Conservation (phyloP, 345 rosid species). For the Atalantia buxifolia region DNA sequence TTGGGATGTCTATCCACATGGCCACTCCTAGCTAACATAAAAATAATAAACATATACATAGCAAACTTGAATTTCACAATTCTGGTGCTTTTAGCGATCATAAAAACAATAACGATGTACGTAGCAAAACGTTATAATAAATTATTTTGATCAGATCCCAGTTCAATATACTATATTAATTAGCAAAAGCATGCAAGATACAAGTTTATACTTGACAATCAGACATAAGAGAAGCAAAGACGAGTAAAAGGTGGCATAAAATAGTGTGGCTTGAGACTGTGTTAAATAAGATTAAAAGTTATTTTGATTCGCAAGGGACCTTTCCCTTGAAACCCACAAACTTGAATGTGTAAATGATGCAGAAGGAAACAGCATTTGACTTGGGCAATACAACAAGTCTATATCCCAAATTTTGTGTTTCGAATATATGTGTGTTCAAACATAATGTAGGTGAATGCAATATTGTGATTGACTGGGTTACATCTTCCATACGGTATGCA, state of each 20-base stretch:
- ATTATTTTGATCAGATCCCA: not conserved
- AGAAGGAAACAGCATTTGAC: not conserved
- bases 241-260: not conserved
- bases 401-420: not conserved
- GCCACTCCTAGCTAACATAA: too few species aligned
- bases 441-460: not conserved
- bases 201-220: not conserved
- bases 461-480: not conserved
- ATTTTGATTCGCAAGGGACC: not conserved
- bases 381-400: not conserved
- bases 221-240: not conserved
- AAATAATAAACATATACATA: too few species aligned
- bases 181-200: not conserved
- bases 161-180: not conserved
- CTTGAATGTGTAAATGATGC: not conserved
- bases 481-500: not conserved
- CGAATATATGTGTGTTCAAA: not conserved
- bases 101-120: not conserved
- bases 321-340: not conserved
- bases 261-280: not conserved
- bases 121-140: not conserved
- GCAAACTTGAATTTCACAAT: not conserved
- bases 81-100: not conserved
- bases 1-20: too few species aligned
- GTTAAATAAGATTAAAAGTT: not conserved